phyloP scores from a whole-genome alignment of 768 basidiomycete species.

The Hemileccinum impolitum region DNA sequence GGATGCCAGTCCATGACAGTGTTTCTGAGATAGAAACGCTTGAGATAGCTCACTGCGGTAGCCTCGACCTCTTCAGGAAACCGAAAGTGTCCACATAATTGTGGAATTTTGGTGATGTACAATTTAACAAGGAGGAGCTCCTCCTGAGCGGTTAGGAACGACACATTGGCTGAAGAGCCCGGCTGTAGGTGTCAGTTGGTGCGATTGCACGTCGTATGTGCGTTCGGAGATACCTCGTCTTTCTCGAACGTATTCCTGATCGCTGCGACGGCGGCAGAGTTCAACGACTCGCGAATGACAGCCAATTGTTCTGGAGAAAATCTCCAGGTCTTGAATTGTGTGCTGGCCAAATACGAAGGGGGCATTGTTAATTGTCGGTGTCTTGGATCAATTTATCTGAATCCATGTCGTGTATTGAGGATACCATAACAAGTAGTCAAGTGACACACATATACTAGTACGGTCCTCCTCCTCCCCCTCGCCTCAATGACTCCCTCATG shows the following conservation, averaged over 20 bases:
- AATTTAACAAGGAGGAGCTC: slow-evolving; percentile 86
- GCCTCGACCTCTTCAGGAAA: slow-evolving; percentile 93
- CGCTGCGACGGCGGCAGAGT: slow-evolving; percentile 68
- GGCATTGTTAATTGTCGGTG: neutral
- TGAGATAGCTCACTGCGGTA: slow-evolving; percentile 88
- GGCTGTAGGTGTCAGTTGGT: slow-evolving; percentile 40
- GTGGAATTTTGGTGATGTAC: slow-evolving; percentile 82
- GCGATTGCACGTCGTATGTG: neutral
- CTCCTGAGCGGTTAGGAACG: slow-evolving; percentile 73
- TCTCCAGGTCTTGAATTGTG: slow-evolving; percentile 86
- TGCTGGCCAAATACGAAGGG: slow-evolving; percentile 72
- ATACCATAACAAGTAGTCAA: neutral
- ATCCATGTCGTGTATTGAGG: neutral
- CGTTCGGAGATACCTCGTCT: slow-evolving; percentile 55
- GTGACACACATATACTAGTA: too few species aligned
- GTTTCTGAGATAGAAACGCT: slow-evolving; percentile 95
- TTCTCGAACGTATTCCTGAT: slow-evolving; percentile 77
- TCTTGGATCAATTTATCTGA: neutral
- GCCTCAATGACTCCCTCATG: neutral
- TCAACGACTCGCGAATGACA: slow-evolving; percentile 61
- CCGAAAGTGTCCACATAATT: slow-evolving; percentile 79
- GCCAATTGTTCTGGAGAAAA: slow-evolving; percentile 70
- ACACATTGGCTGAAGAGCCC: slow-evolving; percentile 68
- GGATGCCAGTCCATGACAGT: slow-evolving; percentile 99
- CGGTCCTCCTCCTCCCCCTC: neutral